phyloP scores from a whole-genome alignment of 2,329 filamentous ascomycete species.

The Aspergillus vadensis region DNA sequence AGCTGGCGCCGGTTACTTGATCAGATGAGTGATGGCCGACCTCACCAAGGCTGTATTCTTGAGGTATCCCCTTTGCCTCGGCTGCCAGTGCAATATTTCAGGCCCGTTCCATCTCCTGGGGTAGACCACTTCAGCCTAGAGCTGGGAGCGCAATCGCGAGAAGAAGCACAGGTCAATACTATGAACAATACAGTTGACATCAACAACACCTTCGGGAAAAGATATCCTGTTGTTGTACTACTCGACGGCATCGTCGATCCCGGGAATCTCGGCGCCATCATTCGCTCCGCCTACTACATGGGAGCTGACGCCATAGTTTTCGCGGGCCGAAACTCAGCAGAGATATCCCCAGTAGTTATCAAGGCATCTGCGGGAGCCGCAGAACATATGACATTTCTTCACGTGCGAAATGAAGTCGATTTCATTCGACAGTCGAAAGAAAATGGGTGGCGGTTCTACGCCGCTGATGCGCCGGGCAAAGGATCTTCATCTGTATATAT shows the following conservation, averaged over 20 bases:
- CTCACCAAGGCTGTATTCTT: conserved; percentile 87
- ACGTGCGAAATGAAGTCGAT: conserved; percentile 63
- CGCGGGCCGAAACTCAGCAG: conserved; percentile 71
- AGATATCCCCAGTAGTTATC: conserved; percentile 73
- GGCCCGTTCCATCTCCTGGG: conserved; percentile 49
- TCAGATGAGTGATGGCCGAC: conserved; percentile 77
- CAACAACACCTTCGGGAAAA: conserved; percentile 20
- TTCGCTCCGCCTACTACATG: conserved; percentile 88
- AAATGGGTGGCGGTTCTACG: conserved; percentile 81
- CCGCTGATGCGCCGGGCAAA: conserved; percentile 59
- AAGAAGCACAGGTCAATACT: conserved; percentile 76
- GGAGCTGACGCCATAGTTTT: conserved; percentile 82
- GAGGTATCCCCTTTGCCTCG: conserved; percentile 83
- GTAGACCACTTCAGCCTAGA: conserved; percentile 59
- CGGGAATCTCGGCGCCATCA: conserved; percentile 85
- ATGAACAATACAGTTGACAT: conserved; percentile 54
- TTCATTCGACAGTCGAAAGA: conserved; percentile 70
- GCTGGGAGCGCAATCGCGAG: conserved; percentile 68
- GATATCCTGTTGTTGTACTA: conserved; percentile 47
- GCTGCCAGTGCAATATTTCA: conserved; percentile 64
- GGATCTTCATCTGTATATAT: conserved; percentile 25
- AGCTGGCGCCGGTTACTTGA: conserved; percentile 71
- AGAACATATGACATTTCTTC: conserved; percentile 75
- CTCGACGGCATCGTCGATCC: conserved; percentile 67
- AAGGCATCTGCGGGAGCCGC: conserved; percentile 88